Evolutionary conservation across 208 protist genomes (phyloP), one percentile per base, ranked within the genome.

Genomic region (Strigomonas galati): DNA sequence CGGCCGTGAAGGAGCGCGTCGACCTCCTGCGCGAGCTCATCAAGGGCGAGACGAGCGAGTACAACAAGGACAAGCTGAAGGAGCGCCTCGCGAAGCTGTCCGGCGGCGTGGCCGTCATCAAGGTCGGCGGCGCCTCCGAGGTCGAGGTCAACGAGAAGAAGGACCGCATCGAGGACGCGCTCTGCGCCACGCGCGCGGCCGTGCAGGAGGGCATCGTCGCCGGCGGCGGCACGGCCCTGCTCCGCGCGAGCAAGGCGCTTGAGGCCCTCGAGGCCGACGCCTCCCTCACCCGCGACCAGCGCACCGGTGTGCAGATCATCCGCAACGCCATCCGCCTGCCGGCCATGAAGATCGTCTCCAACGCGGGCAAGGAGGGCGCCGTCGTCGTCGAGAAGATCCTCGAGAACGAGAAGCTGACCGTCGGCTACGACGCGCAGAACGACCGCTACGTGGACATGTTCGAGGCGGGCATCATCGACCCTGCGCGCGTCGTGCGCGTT

Each of bases 71-170:
- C 74, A 99, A 99, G 84, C 74, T 99, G 14, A 78, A 99, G 79
- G 97, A 99, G 84, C 94, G 98, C 62, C 87, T 99, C 30, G 98
- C 98, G 57, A 99, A 99, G 79, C 92, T 99, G 24, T 80, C 79
- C 28, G 97, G 98, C 61, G 98, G 98, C 64, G 97, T 99, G 35
- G 98, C 96, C 24, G 91, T 99, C 28, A 94, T 99, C 81, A 96
- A 96, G 69, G 93, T 99, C 60, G 99, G 99, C 46, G 99, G 99
- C 60, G 91, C 86, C 21, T 97, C 90, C 17, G 98, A 99, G 78
- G 96, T 99, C 27, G 98, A 99, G 89, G 98, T 99, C 17, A 85
- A 84, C 72, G 99, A 99, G 90, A 99, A 98, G 91, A 99, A 99
- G 85, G 99, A 99, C 87, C 89, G 98, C 62, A 89, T 99, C 17